Conservation (phyloP, 495 filamentous ascomycete genomes). For the Neurospora pannonica region DNA sequence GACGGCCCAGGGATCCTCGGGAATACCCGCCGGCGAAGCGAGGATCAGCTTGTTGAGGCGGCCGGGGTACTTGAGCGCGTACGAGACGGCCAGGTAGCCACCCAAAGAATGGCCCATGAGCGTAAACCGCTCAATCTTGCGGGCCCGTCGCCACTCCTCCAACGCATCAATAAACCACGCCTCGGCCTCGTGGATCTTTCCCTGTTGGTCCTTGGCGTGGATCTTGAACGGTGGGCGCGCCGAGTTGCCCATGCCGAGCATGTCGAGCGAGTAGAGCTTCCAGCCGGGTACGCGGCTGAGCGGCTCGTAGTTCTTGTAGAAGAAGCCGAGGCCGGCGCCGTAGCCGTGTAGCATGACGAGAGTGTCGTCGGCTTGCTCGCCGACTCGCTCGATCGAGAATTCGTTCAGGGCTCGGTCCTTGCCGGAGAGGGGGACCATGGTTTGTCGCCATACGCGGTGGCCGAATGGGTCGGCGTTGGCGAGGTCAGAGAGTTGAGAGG, state of each 20-base stretch:
- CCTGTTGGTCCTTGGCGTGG: constrained; percentile 67
- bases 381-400: constrained; percentile 77
- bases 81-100: constrained; percentile 88
- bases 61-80: constrained; percentile 92
- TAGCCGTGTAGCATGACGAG: constrained; percentile 98
- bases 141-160: constrained; percentile 86
- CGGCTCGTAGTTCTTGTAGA: constrained; percentile 94
- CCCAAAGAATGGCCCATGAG: constrained; percentile 87
- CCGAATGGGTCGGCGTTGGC: constrained; percentile 67
- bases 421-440: constrained; percentile 73
- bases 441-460: constrained; percentile 74
- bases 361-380: constrained; percentile 67
- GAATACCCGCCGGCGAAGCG: constrained; percentile 87
- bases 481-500: constrained; percentile 29
- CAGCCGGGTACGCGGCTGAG: constrained; percentile 68
- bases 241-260: constrained; percentile 91
- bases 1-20: constrained; percentile 88
- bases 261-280: constrained; percentile 85
- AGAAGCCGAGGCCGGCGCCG: constrained; percentile 90
- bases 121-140: constrained; percentile 86
- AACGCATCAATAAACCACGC: constrained; percentile 93
- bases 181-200: constrained; percentile 83
- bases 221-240: constrained; percentile 75
- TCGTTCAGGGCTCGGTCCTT: constrained; percentile 87
- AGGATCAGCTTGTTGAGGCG: constrained; percentile 91